Percentiles rank a stretch among this genome's conserved stretches.
Evolutionary conservation across 1,284 basidiomycete species (phyloP).

Genomic region (Coniferiporia weirii): DNA sequence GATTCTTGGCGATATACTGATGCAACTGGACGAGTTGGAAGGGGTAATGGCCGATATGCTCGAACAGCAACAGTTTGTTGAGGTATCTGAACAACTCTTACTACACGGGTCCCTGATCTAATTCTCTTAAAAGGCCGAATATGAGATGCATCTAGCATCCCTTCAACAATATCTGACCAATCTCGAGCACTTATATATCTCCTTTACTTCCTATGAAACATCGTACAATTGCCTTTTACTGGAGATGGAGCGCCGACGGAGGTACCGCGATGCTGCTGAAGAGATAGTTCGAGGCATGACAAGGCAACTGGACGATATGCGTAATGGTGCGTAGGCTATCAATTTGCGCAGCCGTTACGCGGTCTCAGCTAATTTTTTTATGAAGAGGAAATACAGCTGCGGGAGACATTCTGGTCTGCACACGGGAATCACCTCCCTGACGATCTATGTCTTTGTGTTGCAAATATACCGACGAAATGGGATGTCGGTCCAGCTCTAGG

Average conservation of each 20-base stretch:
- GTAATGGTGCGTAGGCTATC: slow-evolving; percentile 46
- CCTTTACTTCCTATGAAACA: slow-evolving; percentile 59
- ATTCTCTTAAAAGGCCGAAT: slow-evolving; percentile 37
- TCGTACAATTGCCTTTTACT: slow-evolving; percentile 68
- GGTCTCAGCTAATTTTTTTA: slow-evolving; percentile 5
- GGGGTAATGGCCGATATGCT: slow-evolving; percentile 76
- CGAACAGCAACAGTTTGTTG: slow-evolving; percentile 55
- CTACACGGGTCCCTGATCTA: neutral
- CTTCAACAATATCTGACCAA: slow-evolving; percentile 57
- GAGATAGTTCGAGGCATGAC: slow-evolving; percentile 62
- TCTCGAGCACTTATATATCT: slow-evolving; percentile 57
- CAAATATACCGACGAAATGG: slow-evolving; percentile 67
- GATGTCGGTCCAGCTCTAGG: slow-evolving; percentile 52
- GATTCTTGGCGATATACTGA: slow-evolving; percentile 43
- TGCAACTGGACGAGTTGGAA: slow-evolving; percentile 67
- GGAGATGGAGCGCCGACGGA: slow-evolving; percentile 63
- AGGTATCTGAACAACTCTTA: slow-evolving; percentile 37
- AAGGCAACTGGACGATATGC: slow-evolving; percentile 53
- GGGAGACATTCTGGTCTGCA: slow-evolving; percentile 63
- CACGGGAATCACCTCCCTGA: slow-evolving; percentile 68
- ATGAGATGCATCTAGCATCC: slow-evolving; percentile 44
- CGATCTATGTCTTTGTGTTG: slow-evolving; percentile 70
- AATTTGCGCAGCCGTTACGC: neutral
- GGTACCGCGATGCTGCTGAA: slow-evolving; percentile 59
- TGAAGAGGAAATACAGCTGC: slow-evolving; percentile 59